phyloP scores from a whole-genome alignment of 345 rosid species.

The Adansonia digitata region DNA sequence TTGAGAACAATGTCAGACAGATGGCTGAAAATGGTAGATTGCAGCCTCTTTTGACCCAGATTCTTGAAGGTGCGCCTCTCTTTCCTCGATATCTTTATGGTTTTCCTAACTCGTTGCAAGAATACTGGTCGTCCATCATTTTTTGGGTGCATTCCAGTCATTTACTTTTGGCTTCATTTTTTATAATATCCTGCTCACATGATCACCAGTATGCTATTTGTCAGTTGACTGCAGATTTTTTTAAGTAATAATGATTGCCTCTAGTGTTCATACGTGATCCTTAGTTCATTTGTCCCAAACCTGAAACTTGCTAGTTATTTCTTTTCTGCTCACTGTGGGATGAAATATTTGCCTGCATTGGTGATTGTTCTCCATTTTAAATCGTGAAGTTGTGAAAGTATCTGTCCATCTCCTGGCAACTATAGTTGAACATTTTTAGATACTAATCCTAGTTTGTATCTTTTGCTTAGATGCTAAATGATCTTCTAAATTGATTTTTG shows the following conservation, averaged over 20 bases:
- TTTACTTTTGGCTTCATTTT: neutral
- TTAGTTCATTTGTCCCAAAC: neutral
- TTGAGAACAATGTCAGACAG: conserved; percentile 78
- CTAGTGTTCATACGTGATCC: neutral
- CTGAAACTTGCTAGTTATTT: neutral
- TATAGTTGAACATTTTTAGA: neutral
- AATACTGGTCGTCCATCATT: neutral
- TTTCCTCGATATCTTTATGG: conserved; percentile 6
- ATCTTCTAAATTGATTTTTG: neutral
- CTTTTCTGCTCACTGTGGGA: neutral
- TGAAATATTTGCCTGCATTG: neutral
- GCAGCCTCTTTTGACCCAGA: conserved; percentile 72
- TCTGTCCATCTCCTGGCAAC: neutral
- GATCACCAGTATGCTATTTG: neutral
- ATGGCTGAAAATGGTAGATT: conserved; percentile 89
- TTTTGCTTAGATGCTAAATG: neutral
- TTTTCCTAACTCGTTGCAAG: conserved; percentile 12
- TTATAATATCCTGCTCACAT: neutral
- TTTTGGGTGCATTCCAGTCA: neutral
- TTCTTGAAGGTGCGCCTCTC: conserved; percentile 65
- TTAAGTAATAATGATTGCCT: neutral
- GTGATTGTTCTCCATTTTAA: neutral
- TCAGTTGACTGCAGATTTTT: neutral
- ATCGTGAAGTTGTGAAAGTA: neutral
- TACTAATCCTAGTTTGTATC: neutral